phyloP scores from a whole-genome alignment of 1,284 basidiomycete genomes.

The Mrakiaceae sp. region DNA sequence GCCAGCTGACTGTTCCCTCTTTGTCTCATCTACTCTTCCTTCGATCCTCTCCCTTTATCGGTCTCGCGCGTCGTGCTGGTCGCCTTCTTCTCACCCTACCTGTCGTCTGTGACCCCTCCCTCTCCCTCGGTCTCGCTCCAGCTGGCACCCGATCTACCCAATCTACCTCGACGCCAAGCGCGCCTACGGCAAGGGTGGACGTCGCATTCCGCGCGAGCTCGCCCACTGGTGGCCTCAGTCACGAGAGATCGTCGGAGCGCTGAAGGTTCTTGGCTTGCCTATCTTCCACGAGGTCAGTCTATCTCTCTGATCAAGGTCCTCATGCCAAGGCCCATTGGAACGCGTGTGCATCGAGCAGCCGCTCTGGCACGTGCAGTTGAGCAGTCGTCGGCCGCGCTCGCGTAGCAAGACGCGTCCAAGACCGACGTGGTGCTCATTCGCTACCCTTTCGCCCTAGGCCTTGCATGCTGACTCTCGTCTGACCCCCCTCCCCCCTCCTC shows the following conservation, averaged over 20 bases:
- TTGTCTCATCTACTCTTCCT: neutral
- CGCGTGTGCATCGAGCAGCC: no score
- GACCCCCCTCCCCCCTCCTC: neutral
- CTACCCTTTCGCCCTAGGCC: neutral
- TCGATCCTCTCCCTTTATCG: no score
- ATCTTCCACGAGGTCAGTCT: constrained; percentile 15
- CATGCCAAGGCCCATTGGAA: neutral
- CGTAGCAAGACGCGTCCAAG: neutral
- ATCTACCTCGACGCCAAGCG: constrained; percentile 39
- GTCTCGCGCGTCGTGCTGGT: neutral
- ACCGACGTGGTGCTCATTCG: neutral
- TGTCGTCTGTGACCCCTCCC: neutral
- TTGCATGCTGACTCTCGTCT: neutral
- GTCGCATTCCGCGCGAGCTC: constrained; percentile 31
- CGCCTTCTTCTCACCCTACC: neutral
- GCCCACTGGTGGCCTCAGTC: constrained; percentile 34
- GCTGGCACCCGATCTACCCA: constrained; percentile 31
- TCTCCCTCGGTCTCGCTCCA: neutral
- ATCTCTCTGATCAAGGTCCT: neutral
- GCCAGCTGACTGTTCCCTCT: no score
- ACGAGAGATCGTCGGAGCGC: constrained; percentile 33
- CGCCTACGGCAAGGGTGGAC: constrained; percentile 31
- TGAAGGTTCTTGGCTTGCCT: constrained; percentile 17
- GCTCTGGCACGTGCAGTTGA: no score
- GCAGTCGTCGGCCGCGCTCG: neutral